Evolutionary conservation across 306 rosid species (phyloP).

Genomic region (Castanopsis chinensis): DNA sequence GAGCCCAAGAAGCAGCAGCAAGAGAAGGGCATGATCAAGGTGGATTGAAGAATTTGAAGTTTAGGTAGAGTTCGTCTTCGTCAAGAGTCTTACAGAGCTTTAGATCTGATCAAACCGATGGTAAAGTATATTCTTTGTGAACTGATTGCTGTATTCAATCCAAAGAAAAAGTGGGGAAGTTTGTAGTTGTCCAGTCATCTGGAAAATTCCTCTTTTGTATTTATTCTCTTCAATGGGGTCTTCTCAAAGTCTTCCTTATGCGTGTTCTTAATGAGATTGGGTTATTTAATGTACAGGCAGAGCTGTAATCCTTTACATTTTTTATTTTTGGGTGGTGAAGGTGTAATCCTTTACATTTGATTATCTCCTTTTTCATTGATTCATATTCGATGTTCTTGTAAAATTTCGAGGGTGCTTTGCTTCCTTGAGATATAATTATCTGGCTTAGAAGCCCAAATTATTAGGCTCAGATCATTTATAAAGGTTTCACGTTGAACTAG

Average conservation of each 20-base stretch:
- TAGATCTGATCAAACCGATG: not conserved
- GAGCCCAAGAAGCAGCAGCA: slow-evolving; percentile 55
- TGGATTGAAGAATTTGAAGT: slow-evolving; percentile 13
- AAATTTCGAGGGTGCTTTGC: not conserved
- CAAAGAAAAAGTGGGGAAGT: not conserved
- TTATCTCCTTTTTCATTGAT: not conserved
- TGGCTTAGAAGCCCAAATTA: too few relatives aligned
- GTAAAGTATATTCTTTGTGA: not conserved
- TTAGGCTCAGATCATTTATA: too few relatives aligned
- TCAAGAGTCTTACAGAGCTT: not conserved
- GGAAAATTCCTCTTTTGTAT: not conserved
- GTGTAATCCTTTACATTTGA: not conserved
- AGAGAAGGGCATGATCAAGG: slow-evolving; percentile 20
- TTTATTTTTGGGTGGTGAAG: not conserved
- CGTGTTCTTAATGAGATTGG: not conserved
- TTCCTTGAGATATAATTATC: not conserved
- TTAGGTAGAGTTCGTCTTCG: not conserved
- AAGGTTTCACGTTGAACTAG: too few relatives aligned
- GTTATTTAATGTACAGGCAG: not conserved
- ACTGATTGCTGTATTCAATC: not conserved
- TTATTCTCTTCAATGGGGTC: not conserved
- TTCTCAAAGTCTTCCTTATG: not conserved
- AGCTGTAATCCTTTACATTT: not conserved
- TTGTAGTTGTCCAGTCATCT: not conserved
- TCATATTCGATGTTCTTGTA: not conserved